Evolutionary conservation across 257 asterid species (phyloP).

Genomic region (Vinca minor): DNA sequence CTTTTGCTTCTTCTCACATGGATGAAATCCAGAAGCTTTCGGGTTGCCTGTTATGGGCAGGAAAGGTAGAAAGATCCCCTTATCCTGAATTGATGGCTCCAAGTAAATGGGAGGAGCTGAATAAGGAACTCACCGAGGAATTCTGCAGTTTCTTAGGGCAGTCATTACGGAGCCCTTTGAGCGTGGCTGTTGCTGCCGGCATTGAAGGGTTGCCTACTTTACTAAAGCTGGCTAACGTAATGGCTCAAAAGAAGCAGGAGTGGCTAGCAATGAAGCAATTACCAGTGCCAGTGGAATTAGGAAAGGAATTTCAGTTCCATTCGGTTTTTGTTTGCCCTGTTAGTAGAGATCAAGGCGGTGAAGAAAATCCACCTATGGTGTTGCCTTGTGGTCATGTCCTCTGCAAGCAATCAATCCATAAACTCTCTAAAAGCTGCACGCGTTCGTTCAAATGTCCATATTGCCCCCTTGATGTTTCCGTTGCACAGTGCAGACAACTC

Average conservation of each 20-base stretch:
- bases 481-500: slow-evolving; percentile 26
- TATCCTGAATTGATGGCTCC: slow-evolving; percentile 40
- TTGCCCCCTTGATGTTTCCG: slow-evolving; percentile 23
- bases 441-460: slow-evolving; percentile 51
- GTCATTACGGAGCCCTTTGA: slow-evolving; percentile 39
- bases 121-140: slow-evolving; percentile 31
- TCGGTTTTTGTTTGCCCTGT: slow-evolving; percentile 65
- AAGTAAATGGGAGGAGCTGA: slow-evolving; percentile 29
- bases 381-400: slow-evolving; percentile 63
- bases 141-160: slow-evolving; percentile 44
- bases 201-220: slow-evolving; percentile 53
- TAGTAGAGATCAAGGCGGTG: slow-evolving; percentile 36
- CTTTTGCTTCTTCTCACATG: slow-evolving; percentile 36
- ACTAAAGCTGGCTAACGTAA: slow-evolving; percentile 39
- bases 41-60: slow-evolving; percentile 50
- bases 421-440: slow-evolving; percentile 28
- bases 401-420: slow-evolving; percentile 45
- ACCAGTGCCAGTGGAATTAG: slow-evolving; percentile 49
- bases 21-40: slow-evolving; percentile 40
- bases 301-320: slow-evolving; percentile 51
- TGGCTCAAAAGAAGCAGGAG: slow-evolving; percentile 48
- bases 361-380: slow-evolving; percentile 55
- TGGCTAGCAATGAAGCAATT: slow-evolving; percentile 47
- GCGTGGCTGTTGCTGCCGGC: slow-evolving; percentile 48
- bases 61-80: slow-evolving; percentile 45